Base-by-base conservation (phyloP, 768 basidiomycete genomes). In the Boletus edulis region DNA sequence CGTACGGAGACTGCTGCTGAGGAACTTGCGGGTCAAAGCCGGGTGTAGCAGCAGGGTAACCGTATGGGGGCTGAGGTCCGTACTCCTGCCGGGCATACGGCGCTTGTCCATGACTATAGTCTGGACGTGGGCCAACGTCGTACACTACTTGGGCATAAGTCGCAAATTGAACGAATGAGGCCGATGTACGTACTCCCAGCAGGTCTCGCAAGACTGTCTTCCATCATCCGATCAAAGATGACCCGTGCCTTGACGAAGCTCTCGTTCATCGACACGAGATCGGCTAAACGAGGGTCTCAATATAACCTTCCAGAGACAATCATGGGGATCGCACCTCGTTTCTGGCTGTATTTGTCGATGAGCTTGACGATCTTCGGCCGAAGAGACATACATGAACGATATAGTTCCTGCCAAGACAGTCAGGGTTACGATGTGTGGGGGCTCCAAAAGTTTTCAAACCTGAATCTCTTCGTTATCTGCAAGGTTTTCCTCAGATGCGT, bases 301-400 rank as follows among this genome's bases (percentile, higher is more conserved):
- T 17, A 38, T 8, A 43, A 46, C 20, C 41, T 40, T 50, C 27
- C 24, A 32, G 27, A 4, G 46, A 51, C 37, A 1, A 46, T 58
- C 43, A 50, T 49, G 17, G 18, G 34, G 32, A 27, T 31, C 72
- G 50, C 51, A 82, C 79, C 81, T 73, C 94, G 80, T 75, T 98
- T 97, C 76, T 96, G 94, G 62, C 89, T 94, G 67, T 98, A 98
- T 75, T 94, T 97, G 69, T 97, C 94, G 58, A 98, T 97, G 51
- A 98, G 73, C 66, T 94, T 94, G 57, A 97, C 94, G 59, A 98
- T 96, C 78, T 94, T 95, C 8, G 94, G 94, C 43, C 95, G 81
- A 39, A 97, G 72, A 4, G 86, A 81, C 86, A 98, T 94, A 63
- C 89, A 87, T 22, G 86, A 84, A 41, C 94, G 83, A 72, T 98